Evolutionary conservation across 768 basidiomycete species (phyloP).

Genomic region (Lactarius psammicola): DNA sequence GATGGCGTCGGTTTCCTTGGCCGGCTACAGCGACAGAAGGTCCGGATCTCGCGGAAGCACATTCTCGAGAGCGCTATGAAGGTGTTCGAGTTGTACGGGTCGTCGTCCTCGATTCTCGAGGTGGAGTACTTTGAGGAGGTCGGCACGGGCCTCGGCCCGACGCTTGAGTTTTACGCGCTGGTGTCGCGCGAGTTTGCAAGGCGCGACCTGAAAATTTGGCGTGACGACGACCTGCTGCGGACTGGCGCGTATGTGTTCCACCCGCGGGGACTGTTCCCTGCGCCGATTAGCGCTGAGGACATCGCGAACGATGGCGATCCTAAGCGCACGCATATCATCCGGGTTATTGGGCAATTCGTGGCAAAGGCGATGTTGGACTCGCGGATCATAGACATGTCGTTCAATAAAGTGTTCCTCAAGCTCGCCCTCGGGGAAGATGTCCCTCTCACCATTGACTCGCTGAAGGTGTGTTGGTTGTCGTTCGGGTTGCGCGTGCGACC

Average conservation of each 20-base stretch:
- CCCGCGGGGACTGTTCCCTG: slow-evolving; percentile 83
- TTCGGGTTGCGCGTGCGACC: background rate
- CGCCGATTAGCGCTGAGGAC: slow-evolving; percentile 71
- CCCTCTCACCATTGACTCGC: slow-evolving; percentile 75
- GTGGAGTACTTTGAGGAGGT: slow-evolving; percentile 99
- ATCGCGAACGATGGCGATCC: slow-evolving; percentile 70
- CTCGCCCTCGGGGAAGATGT: slow-evolving; percentile 85
- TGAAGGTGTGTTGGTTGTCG: slow-evolving; percentile 59
- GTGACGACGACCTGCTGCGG: slow-evolving; percentile 69
- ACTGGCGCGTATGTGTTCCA: slow-evolving; percentile 76
- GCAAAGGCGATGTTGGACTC: slow-evolving; percentile 97
- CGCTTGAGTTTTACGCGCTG: slow-evolving; percentile 97
- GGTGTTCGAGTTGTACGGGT: slow-evolving; percentile 94
- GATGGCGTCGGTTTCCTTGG: slow-evolving; percentile 92
- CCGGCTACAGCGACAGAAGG: slow-evolving; percentile 91
- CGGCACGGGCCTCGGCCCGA: slow-evolving; percentile 95
- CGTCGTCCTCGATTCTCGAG: slow-evolving; percentile 89
- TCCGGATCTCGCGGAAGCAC: slow-evolving; percentile 92
- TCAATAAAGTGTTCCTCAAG: slow-evolving; percentile 95
- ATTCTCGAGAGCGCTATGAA: slow-evolving; percentile 95
- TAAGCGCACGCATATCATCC: slow-evolving; percentile 82
- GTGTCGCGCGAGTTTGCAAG: slow-evolving; percentile 94
- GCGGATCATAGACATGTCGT: slow-evolving; percentile 91
- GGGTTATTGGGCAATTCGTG: slow-evolving; percentile 92
- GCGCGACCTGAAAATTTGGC: slow-evolving; percentile 86